These are phyloP conservation scores for Metschnikowia sp. DNA, from an alignment of 805 yeast species.

Conservation along the genomic window DNA sequence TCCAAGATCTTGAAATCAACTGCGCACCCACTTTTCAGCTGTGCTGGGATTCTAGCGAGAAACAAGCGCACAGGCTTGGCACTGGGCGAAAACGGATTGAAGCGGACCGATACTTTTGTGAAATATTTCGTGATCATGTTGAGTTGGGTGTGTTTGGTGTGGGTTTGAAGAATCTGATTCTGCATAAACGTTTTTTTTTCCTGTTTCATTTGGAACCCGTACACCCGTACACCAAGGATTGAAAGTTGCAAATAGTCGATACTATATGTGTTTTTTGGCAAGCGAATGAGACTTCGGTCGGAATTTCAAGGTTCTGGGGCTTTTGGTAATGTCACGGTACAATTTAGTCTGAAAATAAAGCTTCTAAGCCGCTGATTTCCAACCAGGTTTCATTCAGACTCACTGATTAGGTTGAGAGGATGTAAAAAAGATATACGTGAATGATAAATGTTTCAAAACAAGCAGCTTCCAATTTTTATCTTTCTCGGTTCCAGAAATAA, in stretches of 20 bases:
- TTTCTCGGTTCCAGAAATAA: too few species aligned
- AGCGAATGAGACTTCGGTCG: background rate
- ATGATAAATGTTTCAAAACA: too few species aligned
- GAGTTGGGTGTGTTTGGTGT: background rate
- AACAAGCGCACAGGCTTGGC: conserved; percentile 80
- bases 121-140: conserved; percentile 88
- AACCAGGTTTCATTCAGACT: too few species aligned
- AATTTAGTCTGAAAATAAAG: too few species aligned
- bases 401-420: too few species aligned
- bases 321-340: too few species aligned
- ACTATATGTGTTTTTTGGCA: too few species aligned
- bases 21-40: conserved; percentile 54
- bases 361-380: too few species aligned
- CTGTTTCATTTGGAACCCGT: background rate
- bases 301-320: too few species aligned
- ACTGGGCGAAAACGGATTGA: conserved; percentile 68
- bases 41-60: conserved; percentile 76
- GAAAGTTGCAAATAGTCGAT: background rate
- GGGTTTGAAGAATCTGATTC: background rate
- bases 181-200: background rate
- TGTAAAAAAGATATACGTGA: too few species aligned
- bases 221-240: background rate
- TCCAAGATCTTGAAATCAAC: conserved; percentile 63
- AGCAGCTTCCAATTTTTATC: too few species aligned
- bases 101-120: conserved; percentile 68